Percentiles rank a stretch among this genome's conserved stretches.
These are phyloP conservation scores for Vitis labrusca DNA, from an alignment of 164 flowering plant species.

Conservation along the genomic window DNA sequence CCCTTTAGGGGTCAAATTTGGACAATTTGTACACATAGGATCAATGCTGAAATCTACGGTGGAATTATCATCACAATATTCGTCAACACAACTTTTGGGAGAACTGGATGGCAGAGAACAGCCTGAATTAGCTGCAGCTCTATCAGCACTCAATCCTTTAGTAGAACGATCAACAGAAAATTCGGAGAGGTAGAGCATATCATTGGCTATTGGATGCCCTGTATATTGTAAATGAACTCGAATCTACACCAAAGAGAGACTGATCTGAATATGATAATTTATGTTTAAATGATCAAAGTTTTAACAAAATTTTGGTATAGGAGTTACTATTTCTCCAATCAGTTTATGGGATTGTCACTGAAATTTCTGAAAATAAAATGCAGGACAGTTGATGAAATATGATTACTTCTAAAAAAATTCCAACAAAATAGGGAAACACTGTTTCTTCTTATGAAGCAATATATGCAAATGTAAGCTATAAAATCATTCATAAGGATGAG, in stretches of 20 bases:
- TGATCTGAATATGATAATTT: not conserved
- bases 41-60: conserved; percentile 63
- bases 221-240: conserved; percentile 80
- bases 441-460: not conserved
- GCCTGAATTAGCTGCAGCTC: conserved; percentile 40
- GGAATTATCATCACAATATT: conserved; percentile 19
- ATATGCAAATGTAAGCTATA: not conserved
- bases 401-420: not conserved
- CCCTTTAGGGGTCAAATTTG: conserved; percentile 91
- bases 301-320: too few relatives aligned
- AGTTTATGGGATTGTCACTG: not conserved
- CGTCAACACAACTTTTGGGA: conserved; percentile 14
- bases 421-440: not conserved
- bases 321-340: too few relatives aligned
- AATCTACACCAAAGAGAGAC: conserved; percentile 45
- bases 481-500: not conserved
- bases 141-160: conserved; percentile 52
- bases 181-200: conserved; percentile 67
- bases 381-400: not conserved
- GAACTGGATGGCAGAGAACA: conserved; percentile 15
- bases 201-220: conserved; percentile 96
- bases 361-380: not conserved
- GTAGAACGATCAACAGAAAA: conserved; percentile 34
- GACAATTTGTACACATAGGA: conserved; percentile 96
- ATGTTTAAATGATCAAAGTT: too few relatives aligned